Conservation (phyloP, 31 red algal species). For the Porphyra umbilicalis region DNA sequence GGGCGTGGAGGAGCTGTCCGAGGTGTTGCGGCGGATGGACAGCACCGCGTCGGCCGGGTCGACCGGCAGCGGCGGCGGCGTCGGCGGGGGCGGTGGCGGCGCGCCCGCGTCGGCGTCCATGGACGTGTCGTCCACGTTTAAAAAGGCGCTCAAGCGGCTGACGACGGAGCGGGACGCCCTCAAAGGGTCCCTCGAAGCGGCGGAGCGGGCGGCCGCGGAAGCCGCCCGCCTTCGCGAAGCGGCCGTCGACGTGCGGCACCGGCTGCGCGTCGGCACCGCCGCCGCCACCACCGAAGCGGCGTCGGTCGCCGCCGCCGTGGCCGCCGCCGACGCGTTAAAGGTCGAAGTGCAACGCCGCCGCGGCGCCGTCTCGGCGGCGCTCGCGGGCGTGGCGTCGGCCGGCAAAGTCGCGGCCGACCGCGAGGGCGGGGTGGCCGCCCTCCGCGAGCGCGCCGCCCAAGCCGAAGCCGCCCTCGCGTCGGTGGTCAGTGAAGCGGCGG, state of each 20-base stretch:
- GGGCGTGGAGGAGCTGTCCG: neutral
- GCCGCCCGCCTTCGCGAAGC: neutral
- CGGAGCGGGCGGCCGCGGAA: neutral
- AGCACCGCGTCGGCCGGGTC: neutral
- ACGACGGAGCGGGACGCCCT: neutral
- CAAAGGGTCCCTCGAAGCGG: neutral
- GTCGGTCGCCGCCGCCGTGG: neutral
- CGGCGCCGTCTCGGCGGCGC: neutral
- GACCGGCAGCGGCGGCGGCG: neutral
- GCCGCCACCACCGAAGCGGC: neutral
- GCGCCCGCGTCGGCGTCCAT: neutral
- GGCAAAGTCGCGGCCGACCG: neutral
- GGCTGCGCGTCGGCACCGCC: neutral
- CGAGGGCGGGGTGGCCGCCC: neutral
- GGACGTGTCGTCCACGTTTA: neutral
- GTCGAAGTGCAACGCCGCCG: neutral
- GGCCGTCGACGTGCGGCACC: neutral
- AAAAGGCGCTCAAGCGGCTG: neutral
- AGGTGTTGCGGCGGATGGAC: neutral
- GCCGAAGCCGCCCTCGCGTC: neutral
- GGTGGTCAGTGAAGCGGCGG: neutral
- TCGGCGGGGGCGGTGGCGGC: neutral
- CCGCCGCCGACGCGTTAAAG: neutral
- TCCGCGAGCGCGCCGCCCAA: neutral
- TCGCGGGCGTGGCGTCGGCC: neutral